Percentiles rank a stretch among this genome's conserved stretches.
Evolutionary conservation across 1,284 basidiomycete genomes (phyloP).

Genomic region (Moniliella sp.): DNA sequence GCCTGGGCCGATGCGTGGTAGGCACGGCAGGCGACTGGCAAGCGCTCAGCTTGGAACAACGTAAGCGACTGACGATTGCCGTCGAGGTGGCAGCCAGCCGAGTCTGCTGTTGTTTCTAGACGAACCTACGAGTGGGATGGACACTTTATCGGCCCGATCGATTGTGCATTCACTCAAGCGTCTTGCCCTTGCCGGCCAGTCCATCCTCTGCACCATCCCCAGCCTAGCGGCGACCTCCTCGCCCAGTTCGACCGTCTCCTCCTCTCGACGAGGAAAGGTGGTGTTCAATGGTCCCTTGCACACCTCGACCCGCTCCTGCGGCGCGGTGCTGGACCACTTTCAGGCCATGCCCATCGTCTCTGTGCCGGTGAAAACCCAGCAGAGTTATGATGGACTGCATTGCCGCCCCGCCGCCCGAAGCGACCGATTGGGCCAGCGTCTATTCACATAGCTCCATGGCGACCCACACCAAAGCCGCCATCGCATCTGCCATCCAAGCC

Average conservation of each 20-base stretch:
- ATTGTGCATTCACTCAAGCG: constrained; percentile 15
- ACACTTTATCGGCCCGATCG: constrained; percentile 13
- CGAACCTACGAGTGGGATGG: constrained; percentile 21
- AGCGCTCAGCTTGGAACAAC: constrained; percentile 13
- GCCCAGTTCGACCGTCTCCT: constrained; percentile 18
- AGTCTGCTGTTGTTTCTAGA: constrained; percentile 23
- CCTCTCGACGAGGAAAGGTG: constrained; percentile 10
- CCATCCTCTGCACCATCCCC: constrained; percentile 26
- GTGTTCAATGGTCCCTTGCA: no score
- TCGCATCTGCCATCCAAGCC: no score
- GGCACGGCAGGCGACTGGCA: constrained; percentile 11
- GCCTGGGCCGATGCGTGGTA: constrained; percentile 16
- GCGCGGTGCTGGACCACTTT: constrained; percentile 23
- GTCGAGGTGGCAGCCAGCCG: constrained; percentile 22
- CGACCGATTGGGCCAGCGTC: constrained; percentile 16
- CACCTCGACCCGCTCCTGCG: constrained; percentile 10
- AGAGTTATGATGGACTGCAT: neutral
- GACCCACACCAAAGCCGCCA: constrained; percentile 5
- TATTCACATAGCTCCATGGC: constrained; percentile 10
- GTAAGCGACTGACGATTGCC: constrained; percentile 22
- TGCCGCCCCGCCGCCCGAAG: neutral
- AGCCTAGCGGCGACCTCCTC: constrained; percentile 27
- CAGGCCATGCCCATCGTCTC: constrained; percentile 10
- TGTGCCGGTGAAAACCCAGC: neutral
- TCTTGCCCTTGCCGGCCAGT: constrained; percentile 15